Evolutionary conservation across 1,284 basidiomycete genomes (phyloP).

Genomic region (Marasmius sp.): DNA sequence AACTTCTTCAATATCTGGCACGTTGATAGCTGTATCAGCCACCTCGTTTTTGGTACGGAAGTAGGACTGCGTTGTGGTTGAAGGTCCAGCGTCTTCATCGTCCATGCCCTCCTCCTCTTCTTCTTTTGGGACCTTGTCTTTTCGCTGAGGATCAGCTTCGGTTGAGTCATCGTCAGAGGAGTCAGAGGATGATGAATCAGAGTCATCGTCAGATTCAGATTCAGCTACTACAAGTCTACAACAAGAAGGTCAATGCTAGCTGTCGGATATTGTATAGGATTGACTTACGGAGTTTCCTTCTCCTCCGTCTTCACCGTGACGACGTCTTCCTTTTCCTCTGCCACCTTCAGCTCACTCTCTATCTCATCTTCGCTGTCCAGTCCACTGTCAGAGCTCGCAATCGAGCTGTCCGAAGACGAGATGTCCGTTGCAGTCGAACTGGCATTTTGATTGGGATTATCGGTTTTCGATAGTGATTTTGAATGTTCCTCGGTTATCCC

Average conservation of each 20-base stretch:
- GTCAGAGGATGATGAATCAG: constrained; percentile 22
- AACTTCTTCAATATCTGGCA: constrained; percentile 60
- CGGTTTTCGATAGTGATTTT: constrained; percentile 18
- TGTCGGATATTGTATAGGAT: constrained; percentile 9
- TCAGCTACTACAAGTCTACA: constrained; percentile 22
- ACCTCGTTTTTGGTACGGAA: constrained; percentile 69
- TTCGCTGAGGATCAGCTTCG: constrained; percentile 19
- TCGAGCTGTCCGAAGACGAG: constrained; percentile 32
- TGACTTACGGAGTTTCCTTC: constrained; percentile 21
- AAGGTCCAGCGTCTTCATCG: constrained; percentile 49
- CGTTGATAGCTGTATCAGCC: constrained; percentile 43
- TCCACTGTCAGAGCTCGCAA: constrained; percentile 52
- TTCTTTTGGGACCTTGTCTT: constrained; percentile 17
- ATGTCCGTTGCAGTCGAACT: background rate
- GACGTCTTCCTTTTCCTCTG: constrained; percentile 28
- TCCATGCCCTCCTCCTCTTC: constrained; percentile 41
- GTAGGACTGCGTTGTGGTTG: constrained; percentile 37
- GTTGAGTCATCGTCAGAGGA: constrained; percentile 4
- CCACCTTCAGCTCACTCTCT: constrained; percentile 51
- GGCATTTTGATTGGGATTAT: background rate
- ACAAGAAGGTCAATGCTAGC: background rate
- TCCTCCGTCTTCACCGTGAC: constrained; percentile 18
- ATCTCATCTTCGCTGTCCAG: constrained; percentile 68
- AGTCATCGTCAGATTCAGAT: constrained; percentile 32
- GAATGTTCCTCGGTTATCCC: constrained; percentile 28